Conservation (phyloP, 2,329 filamentous ascomycete species). For the Metarhizium brunneum region DNA sequence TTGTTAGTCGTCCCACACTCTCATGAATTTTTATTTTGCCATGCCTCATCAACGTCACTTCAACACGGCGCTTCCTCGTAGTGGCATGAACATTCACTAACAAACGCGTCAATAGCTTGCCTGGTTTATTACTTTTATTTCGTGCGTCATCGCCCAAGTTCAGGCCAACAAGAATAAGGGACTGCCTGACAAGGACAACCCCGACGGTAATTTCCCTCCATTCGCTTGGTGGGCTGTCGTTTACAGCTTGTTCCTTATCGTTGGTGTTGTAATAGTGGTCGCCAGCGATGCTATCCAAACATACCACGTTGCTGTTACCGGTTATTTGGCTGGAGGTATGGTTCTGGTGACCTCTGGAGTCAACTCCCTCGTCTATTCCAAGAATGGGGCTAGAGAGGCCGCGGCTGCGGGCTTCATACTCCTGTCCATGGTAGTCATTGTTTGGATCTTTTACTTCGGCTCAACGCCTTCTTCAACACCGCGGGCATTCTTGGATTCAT, state of each 20-base stretch:
- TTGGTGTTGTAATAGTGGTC: slow-evolving; percentile 72
- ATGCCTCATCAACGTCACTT: neutral
- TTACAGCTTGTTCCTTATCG: slow-evolving; percentile 76
- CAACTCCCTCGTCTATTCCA: slow-evolving; percentile 75
- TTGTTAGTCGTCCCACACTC: slow-evolving; percentile 49
- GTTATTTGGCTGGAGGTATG: slow-evolving; percentile 74
- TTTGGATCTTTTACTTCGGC: slow-evolving; percentile 99
- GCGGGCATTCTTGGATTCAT: slow-evolving; percentile 89
- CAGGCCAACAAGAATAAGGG: slow-evolving; percentile 26
- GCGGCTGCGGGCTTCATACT: slow-evolving; percentile 89
- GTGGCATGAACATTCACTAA: neutral
- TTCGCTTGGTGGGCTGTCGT: slow-evolving; percentile 89
- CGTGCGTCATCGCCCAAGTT: slow-evolving; percentile 65
- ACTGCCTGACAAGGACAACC: neutral
- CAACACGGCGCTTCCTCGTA: neutral
- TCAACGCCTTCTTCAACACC: slow-evolving; percentile 80
- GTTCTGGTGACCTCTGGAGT: slow-evolving; percentile 80
- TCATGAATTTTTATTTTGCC: neutral
- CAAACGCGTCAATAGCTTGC: slow-evolving; percentile 55
- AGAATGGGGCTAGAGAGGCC: slow-evolving; percentile 67
- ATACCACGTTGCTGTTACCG: slow-evolving; percentile 86
- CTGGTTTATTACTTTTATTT: slow-evolving; percentile 88
- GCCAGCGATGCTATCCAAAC: slow-evolving; percentile 76
- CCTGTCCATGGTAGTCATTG: slow-evolving; percentile 82
- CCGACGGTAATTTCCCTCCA: slow-evolving; percentile 54